phyloP scores from a whole-genome alignment of 495 filamentous ascomycete genomes.

The Lasiosphaeria hispida region DNA sequence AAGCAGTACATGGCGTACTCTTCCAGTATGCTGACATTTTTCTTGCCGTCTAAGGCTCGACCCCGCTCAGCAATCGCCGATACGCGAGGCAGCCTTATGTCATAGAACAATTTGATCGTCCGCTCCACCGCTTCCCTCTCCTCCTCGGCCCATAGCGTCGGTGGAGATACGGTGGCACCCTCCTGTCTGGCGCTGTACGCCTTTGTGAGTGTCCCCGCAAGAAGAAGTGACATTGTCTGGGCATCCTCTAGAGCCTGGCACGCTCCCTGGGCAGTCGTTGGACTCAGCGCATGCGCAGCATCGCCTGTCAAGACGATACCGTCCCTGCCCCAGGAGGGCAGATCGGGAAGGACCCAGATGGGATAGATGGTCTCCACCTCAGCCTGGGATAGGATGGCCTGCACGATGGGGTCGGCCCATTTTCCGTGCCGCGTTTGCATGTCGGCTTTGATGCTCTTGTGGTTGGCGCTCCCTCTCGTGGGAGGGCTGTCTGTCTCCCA shows the following conservation, averaged over 20 bases:
- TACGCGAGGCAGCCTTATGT: constrained; percentile 10
- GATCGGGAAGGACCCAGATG: constrained; percentile 49
- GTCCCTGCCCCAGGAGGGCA: constrained; percentile 28
- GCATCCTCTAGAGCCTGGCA: constrained; percentile 40
- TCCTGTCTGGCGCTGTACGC: constrained; percentile 1
- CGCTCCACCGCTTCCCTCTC: constrained; percentile 11
- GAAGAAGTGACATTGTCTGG: constrained; percentile 28
- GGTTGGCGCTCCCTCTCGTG: constrained; percentile 36
- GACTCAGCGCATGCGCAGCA: constrained; percentile 47
- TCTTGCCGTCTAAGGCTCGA: constrained; percentile 13
- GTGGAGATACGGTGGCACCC: not conserved
- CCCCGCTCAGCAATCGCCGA: constrained; percentile 15
- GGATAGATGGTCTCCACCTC: constrained; percentile 52
- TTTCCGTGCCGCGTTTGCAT: constrained; percentile 44
- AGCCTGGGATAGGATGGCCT: constrained; percentile 39
- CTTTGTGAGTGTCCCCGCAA: constrained; percentile 17
- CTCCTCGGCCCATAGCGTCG: not conserved
- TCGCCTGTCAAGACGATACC: constrained; percentile 43
- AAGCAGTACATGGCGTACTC: constrained; percentile 21
- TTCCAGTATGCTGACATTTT: constrained; percentile 4
- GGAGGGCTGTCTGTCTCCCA: constrained; percentile 42
- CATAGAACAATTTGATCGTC: constrained; percentile 13
- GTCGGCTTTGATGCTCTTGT: constrained; percentile 37
- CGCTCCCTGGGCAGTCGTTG: constrained; percentile 39
- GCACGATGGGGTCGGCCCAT: constrained; percentile 53